Evolutionary conservation across 2,329 filamentous ascomycete species (phyloP).

Genomic region (Penicillium olsonii): DNA sequence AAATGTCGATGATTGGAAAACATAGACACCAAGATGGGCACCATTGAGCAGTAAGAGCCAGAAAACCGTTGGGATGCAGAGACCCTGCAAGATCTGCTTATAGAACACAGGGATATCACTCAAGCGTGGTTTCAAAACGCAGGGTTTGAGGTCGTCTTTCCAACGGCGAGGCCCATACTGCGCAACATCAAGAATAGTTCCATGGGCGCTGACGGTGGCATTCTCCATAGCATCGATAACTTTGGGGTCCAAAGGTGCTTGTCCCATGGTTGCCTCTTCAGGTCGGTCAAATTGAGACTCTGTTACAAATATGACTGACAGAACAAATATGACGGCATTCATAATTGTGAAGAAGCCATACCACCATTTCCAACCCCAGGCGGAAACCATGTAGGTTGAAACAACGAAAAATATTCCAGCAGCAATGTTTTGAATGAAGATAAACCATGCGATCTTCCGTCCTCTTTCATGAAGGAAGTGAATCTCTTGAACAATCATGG

Average conservation of each 20-base stretch:
- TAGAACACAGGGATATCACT: conserved; percentile 12
- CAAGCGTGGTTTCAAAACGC: conserved; percentile 1
- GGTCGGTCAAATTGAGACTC: conserved; percentile 11
- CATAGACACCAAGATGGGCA: conserved; percentile 12
- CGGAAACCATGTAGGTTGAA: conserved; percentile 15
- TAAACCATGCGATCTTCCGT: conserved; percentile 15
- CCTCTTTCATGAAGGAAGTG: conserved; percentile 17
- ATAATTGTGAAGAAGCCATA: conserved; percentile 15
- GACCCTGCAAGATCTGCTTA: conserved; percentile 11
- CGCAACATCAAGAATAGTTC: background rate
- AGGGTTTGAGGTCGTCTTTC: conserved; percentile 9
- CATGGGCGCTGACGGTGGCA: background rate
- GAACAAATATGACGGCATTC: conserved; percentile 11
- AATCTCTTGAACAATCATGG: conserved; percentile 16
- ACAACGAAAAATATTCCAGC: conserved; percentile 11
- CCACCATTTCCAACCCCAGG: conserved; percentile 18
- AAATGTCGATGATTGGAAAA: conserved; percentile 13
- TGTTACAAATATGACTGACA: conserved; percentile 7
- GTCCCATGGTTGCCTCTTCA: conserved; percentile 7
- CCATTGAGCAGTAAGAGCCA: conserved; percentile 17
- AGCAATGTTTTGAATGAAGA: conserved; percentile 13
- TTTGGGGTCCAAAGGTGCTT: background rate
- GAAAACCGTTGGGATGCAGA: conserved; percentile 9
- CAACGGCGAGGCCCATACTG: conserved; percentile 8
- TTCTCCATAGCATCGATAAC: background rate